A percentile compares a stretch with the other conserved stretches of the same genome.
Conservation (phyloP, 2,329 filamentous ascomycete genomes). For the Aspergillus oerlinghausenensis region DNA sequence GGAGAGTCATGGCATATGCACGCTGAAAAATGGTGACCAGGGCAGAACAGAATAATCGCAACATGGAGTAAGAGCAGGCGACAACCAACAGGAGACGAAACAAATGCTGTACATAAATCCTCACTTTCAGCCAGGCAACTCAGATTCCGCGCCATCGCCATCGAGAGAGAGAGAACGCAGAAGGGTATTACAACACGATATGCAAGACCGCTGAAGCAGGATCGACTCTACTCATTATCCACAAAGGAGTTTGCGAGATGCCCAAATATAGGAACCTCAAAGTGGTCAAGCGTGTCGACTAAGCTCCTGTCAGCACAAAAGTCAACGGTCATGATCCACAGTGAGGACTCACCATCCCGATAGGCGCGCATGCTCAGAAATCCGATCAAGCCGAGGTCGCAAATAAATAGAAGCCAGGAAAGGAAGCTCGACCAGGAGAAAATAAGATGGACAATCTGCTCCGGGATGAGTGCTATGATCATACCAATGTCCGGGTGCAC, state of each 20-base stretch:
- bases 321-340: background rate
- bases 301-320: constrained; percentile 6
- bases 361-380: constrained; percentile 77
- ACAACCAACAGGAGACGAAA: background rate
- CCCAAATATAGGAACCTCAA: constrained; percentile 84
- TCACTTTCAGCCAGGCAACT: background rate
- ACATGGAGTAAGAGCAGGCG: too few species aligned
- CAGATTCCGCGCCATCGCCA: background rate
- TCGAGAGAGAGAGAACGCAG: background rate
- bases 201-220: background rate
- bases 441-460: constrained; percentile 74
- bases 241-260: constrained; percentile 80
- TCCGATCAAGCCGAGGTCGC: constrained; percentile 70
- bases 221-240: constrained; percentile 65
- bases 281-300: constrained; percentile 64
- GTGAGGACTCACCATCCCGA: constrained; percentile 61
- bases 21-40: background rate
- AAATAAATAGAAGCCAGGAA: constrained; percentile 75
- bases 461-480: constrained; percentile 9
- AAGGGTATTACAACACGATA: background rate
- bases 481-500: constrained; percentile 15
- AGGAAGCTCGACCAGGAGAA: constrained; percentile 81
- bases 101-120: background rate
- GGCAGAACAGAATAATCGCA: background rate
- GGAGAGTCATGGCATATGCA: background rate